A percentile compares a stretch with the other conserved stretches of the same genome.
These are phyloP conservation scores for Areca catechu DNA, from an alignment of 176 grass and related monocot genomes.

Conservation along the genomic window DNA sequence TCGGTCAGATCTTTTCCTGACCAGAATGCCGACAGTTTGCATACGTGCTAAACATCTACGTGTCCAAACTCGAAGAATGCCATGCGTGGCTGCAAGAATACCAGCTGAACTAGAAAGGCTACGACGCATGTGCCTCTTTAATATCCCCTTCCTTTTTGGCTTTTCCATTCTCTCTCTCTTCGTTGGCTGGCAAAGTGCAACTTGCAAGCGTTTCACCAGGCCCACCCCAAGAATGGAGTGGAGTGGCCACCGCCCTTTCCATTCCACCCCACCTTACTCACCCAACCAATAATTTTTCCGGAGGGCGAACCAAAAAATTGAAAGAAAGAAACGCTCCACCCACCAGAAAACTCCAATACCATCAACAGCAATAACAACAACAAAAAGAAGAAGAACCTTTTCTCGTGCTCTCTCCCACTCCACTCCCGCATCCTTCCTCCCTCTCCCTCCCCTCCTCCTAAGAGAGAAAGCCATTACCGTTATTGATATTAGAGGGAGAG, in stretches of 20 bases:
- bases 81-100: no score
- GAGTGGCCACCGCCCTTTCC: slow-evolving; percentile 37
- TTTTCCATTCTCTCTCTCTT: background rate
- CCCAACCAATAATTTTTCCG: background rate
- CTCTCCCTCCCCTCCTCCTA: no score
- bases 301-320: slow-evolving; percentile 14
- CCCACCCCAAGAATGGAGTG: slow-evolving; percentile 31
- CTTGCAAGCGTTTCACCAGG: background rate
- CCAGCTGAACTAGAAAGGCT: no score
- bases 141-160: no score
- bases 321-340: slow-evolving; percentile 46
- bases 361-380: slow-evolving; percentile 19
- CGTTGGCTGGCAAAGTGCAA: slow-evolving; percentile 17
- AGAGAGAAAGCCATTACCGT: background rate
- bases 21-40: no score
- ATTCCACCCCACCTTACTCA: background rate
- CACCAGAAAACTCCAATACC: slow-evolving; percentile 41
- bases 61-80: no score
- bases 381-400: no score
- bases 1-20: no score
- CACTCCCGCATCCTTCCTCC: slow-evolving; percentile 9
- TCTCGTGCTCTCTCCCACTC: slow-evolving; percentile 7
- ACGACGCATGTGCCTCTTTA: no score
- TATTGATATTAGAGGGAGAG: background rate
- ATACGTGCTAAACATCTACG: no score